Evolutionary conservation across 2,329 filamentous ascomycete genomes (phyloP), one percentile per base, ranked within the genome.

Genomic region (Trichoderma hamatum): DNA sequence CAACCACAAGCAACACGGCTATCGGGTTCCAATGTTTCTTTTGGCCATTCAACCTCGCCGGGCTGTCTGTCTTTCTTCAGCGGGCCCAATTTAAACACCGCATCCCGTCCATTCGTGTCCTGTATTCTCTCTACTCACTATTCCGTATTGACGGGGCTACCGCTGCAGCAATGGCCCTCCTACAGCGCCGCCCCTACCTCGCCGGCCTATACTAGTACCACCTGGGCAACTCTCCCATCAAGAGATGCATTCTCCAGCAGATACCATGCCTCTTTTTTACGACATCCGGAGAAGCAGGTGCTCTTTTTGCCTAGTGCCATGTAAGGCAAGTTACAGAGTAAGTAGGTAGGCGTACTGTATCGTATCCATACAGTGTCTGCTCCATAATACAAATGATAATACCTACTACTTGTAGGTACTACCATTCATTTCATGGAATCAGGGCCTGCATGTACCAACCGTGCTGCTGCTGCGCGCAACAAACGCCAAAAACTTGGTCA

Each of bases 191-290:
- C 30, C 55, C 34, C 32, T 39, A 56, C 46, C 61, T 39, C 43
- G n/a, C 51, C 39, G 14, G 26, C 52, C 43, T 32, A n/a, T 32
- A n/a, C 55, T 46, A 36, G 30, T 39, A 63, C 60, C 14, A 32
- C 62, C 52, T 46, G 3, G 36, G 52, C 63, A 58, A 36, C 28
- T 24, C 34, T n/a, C 13, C 54, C 63, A 58, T 59, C 63, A 49
- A 30, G 13, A 67, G 52, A 58, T 59, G 63, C 63, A 59, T 58
- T 51, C 54, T 55, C n/a, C n/a, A n/a, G n/a, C n/a, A n/a, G n/a
- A 43, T 19, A 30, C 63, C 63, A 46, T 65, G 62, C 51, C 26
- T 34, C 39, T 65, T 43, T 34, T 43, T 46, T 32, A 54, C 46
- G 32, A 36, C 32, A 39, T 64, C 49, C 46, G 61, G 46, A 65